Evolutionary conservation across 1,139 yeast species (phyloP), one percentile per base, ranked within the genome.

Genomic region (Yamadazyma dushanensis): DNA sequence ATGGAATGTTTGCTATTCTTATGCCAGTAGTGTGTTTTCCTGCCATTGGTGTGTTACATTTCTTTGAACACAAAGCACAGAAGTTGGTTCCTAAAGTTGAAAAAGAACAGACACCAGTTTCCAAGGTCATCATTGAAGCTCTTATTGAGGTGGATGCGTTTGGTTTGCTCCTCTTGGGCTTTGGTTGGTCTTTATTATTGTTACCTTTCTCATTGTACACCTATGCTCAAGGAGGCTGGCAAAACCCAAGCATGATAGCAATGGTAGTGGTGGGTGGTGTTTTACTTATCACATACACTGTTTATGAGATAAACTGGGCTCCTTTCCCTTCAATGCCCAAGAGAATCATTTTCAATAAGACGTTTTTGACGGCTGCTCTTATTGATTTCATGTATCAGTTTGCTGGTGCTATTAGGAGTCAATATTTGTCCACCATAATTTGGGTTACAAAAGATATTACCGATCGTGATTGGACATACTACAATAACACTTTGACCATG

Each of bases 1-100:
- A 59, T 39, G 69, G 68, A 37, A 61, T 62, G 67, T 63, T 61
- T 45, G 58, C 63, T 17, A 59, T 63, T 26, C 53, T 63, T 17
- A 54, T 59, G 36, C 68, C 68, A 9, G 65, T 47, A 2, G 49
- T 54, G 5, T 38, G 57, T 21, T 30, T 45, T 9, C 69, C 70
- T 15, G 58, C 61, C 3, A 50, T 62, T 31, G 25, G 36, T 7
- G 40, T 58, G 11, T 49, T 64, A 56, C 39, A 49, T 11, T 53
- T 45, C 36, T 44, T 54, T 30, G 70, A 64, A 32, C 46, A 47
- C 26, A 43, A 47, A 22, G 62, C 42, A 3, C 40, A 39, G 19
- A 29, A 27, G 11, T 17, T 32, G 8, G 36, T 34, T 14, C 37
- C 39, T 16, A 31, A 32, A 19, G 29, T 26, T 13, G 23, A 29